Conservation (phyloP, 306 rosid species). For the Acacia melanoxylon region DNA sequence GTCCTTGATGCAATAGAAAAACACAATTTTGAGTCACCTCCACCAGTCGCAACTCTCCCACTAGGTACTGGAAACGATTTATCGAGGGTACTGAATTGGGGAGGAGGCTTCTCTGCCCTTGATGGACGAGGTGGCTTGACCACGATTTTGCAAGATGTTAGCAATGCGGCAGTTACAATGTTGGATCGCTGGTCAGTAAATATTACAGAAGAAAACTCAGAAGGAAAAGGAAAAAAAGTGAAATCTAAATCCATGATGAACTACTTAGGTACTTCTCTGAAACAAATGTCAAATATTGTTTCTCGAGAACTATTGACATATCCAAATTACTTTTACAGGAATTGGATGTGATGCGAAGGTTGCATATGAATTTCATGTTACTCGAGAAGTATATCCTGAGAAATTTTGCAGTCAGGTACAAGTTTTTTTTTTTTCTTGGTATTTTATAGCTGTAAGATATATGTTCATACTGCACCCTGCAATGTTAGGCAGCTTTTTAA, state of each 20-base stretch:
- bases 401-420: constrained; percentile 71
- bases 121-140: constrained; percentile 64
- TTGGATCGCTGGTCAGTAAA: constrained; percentile 61
- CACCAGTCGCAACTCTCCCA: constrained; percentile 73
- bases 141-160: constrained; percentile 54
- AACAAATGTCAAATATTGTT: constrained; percentile 6
- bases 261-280: constrained; percentile 42
- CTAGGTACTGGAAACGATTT: constrained; percentile 87
- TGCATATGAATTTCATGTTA: constrained; percentile 76
- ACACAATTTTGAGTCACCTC: constrained; percentile 71
- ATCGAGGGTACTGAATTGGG: constrained; percentile 71
- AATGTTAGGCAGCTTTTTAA: constrained; percentile 23
- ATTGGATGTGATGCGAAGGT: constrained; percentile 89
- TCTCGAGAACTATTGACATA: constrained; percentile 38
- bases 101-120: constrained; percentile 63
- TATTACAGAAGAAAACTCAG: constrained; percentile 38
- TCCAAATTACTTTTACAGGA: constrained; percentile 46
- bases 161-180: constrained; percentile 70
- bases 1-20: constrained; percentile 74
- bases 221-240: constrained; percentile 42
- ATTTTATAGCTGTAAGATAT: constrained; percentile 2
- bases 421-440: constrained; percentile 25
- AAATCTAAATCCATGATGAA: constrained; percentile 68
- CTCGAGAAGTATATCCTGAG: constrained; percentile 68
- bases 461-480: constrained; percentile 19